Base-by-base conservation (phyloP, 768 basidiomycete genomes). In the Podaxis carcinomalis region DNA sequence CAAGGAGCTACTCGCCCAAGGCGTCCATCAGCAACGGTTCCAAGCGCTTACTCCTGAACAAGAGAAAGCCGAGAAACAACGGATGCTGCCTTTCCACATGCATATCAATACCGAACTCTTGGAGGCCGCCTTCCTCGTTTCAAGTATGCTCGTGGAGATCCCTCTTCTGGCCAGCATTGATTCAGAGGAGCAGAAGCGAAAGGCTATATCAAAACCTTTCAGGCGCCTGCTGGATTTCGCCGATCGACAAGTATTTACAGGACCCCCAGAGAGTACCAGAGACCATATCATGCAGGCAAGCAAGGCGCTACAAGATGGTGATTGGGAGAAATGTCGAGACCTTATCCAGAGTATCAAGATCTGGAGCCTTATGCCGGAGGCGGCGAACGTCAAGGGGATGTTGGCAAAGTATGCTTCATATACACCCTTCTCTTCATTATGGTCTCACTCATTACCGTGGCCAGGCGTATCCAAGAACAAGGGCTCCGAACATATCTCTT, bases 261-360 rank as follows among this genome's bases (percentile, higher is more conserved):
- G 95, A 1, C 95, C 95, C 1, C 94, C 95, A n/a, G 97, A 99
- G 75, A 98, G 92, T 68, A 98, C 96, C 35, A 81, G 97, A 36
- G 97, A 99, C 69, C 97, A 98, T 71, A 96, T 99, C 73, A 97
- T 98, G 92, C 96, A 98, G 74, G 97, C 97, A 1, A 93, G 91
- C 75, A 98, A 94, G 74, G 95, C 97, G 1, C 74, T 99, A 51
- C 95, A 98, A 75, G 87, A 90, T 63, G 97, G 96, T 16, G 94
- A 98, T 68, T 99, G 97, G 97, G 92, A 96, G 72, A 88, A 89
- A 69, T 96, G 95, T 68, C 85, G 90, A 50, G 95, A 98, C 69
- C 80, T 99, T 57, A 86, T 98, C 56, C 89, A 95, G 71, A 88
- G 89, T 70, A 98, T 98, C 81, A 98, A 97, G 75, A 95, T 98